Percentiles rank a stretch among this genome's conserved stretches.
These are phyloP conservation scores for Penicillium soppii DNA, from an alignment of 495 filamentous ascomycete genomes.

Conservation along the genomic window DNA sequence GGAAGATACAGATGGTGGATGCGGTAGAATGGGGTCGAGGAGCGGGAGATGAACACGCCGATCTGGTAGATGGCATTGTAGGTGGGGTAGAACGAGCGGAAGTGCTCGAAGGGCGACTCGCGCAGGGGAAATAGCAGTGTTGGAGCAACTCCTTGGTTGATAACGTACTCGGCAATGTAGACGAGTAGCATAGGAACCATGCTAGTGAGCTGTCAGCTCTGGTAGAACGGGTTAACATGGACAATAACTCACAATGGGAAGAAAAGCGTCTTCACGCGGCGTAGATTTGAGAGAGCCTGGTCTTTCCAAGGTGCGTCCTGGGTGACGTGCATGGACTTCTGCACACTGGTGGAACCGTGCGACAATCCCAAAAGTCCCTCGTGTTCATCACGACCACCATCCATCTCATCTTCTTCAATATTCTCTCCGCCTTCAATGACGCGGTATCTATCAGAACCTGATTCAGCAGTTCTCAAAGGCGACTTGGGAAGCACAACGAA, in stretches of 20 bases:
- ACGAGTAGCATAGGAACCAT: slow-evolving; percentile 92
- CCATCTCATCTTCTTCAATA: slow-evolving; percentile 33
- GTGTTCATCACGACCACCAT: slow-evolving; percentile 37
- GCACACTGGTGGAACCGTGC: slow-evolving; percentile 13
- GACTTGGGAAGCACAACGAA: slow-evolving; percentile 72
- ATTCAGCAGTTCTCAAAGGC: slow-evolving; percentile 41
- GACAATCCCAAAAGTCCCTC: slow-evolving; percentile 42
- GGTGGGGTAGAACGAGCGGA: slow-evolving; percentile 88
- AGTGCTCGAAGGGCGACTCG: slow-evolving; percentile 72
- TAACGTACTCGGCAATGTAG: slow-evolving; percentile 93
- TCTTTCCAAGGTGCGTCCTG: slow-evolving; percentile 21
- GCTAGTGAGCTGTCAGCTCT: slow-evolving; percentile 43
- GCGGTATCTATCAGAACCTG: slow-evolving; percentile 26
- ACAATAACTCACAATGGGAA: slow-evolving; percentile 60
- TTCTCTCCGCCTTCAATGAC: slow-evolving; percentile 39
- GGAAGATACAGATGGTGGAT: slow-evolving; percentile 79
- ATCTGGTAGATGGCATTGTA: slow-evolving; percentile 91
- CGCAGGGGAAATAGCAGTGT: slow-evolving; percentile 83
- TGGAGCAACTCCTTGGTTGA: slow-evolving; percentile 89
- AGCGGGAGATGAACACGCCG: slow-evolving; percentile 91
- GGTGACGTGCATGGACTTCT: slow-evolving; percentile 18
- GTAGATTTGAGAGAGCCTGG: slow-evolving; percentile 49
- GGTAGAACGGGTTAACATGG: no score
- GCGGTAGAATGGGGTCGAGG: slow-evolving; percentile 81
- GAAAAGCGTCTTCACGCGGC: slow-evolving; percentile 54